Conservation (phyloP, 192 early-diverging fungal genomes). For the Diversispora epigaea region DNA sequence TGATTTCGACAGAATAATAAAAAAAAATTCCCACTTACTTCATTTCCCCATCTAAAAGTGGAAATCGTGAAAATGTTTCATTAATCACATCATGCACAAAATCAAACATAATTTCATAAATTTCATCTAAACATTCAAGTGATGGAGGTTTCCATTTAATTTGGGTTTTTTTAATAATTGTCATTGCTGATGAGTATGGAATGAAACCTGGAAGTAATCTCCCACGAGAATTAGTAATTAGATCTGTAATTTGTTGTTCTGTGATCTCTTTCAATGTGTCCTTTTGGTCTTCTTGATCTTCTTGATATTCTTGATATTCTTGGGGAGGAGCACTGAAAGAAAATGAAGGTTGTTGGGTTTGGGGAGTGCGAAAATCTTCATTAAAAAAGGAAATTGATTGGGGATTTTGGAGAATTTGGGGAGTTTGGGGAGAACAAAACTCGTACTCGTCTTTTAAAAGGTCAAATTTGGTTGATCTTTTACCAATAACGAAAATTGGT, state of each 20-base stretch:
- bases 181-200: not conserved
- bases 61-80: constrained; percentile 14
- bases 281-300: not conserved
- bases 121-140: not conserved
- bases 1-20: not conserved
- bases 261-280: not conserved
- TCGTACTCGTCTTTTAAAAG: not conserved
- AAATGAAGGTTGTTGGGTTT: too few species aligned
- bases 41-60: not conserved
- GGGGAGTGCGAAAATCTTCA: too few species aligned
- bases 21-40: not conserved
- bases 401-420: too few species aligned
- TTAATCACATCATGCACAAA: not conserved
- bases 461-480: not conserved
- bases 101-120: not conserved
- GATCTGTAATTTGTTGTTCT: not conserved
- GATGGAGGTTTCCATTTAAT: constrained; percentile 4
- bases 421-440: not conserved
- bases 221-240: not conserved
- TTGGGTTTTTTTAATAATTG: not conserved
- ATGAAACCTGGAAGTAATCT: not conserved
- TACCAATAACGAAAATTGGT: not conserved
- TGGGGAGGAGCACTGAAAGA: too few species aligned
- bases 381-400: too few species aligned
- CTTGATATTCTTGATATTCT: too few species aligned